Base-by-base conservation (phyloP, 176 grass and related monocot species). In the Zea mays region DNA sequence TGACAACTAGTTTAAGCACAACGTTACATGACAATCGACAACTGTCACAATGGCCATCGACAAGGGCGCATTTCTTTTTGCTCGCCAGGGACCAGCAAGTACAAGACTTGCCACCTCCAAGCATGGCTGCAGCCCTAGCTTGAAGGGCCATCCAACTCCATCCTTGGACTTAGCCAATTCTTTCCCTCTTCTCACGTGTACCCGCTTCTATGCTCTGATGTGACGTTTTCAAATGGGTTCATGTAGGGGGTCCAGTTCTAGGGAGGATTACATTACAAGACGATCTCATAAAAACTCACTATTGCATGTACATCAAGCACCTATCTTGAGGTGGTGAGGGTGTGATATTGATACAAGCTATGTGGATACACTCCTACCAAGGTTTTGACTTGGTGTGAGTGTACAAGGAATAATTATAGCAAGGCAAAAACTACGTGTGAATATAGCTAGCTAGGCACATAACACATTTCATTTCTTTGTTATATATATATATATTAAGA, bases 111-210 rank as follows among this genome's bases (percentile, higher is more conserved):
- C 86, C 78, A 78, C 76, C 82, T 75, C 27, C 27, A 27, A 27
- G 27, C 27, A 27, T 27, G 27, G 27, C 27, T 27, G 27, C 27
- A 27, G 27, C 27, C 27, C 27, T 27, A 27, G 27, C 27, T 27
- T 27, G 27, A 27, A 27, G 27, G 27, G 27, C 27, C 27, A 27
- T 27, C 27, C 40, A 88, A 35, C 82, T 67, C 80, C 38, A 85
- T 77, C 66, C 78, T 85, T 81, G 86, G 77, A 85, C 86, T 88
- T 85, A 17, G 82, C 86, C 77, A 84, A 51, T 85, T 88, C 65
- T 66, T 65, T 65, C 27, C 72, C 77, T 74, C 40, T 67, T 60
- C 57, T 85, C 59, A 39, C 10, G 75, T 64, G 27, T 27, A 27
- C 27, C 27, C 27, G 27, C 27, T 27, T 27, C 27, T 27, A 39